A percentile compares a stretch with the other conserved stretches of the same genome.
Conservation (phyloP, 495 filamentous ascomycete genomes). For the Tuber microsphaerosporum region DNA sequence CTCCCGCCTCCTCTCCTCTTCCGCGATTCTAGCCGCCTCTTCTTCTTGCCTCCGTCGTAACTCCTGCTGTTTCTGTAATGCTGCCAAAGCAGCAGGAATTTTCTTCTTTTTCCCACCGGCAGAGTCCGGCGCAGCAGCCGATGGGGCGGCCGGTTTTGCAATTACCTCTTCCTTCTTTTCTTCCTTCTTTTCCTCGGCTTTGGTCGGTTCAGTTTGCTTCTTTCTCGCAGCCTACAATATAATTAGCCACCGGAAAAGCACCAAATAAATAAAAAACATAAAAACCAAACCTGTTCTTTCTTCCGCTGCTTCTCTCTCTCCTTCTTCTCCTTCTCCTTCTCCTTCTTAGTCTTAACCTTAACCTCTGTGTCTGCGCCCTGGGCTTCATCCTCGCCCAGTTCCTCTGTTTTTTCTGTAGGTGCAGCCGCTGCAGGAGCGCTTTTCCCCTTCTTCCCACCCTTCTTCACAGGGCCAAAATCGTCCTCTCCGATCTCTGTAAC, state of each 20-base stretch:
- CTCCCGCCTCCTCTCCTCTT: conserved; percentile 65
- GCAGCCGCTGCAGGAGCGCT: conserved; percentile 31
- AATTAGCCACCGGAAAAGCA: conserved; percentile 9
- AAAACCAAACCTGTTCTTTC: conserved; percentile 58
- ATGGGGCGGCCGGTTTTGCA: conserved; percentile 42
- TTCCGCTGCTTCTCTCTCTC: conserved; percentile 81
- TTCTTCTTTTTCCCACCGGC: conserved; percentile 77
- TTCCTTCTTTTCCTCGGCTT: conserved; percentile 78
- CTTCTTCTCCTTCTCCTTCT: conserved; percentile 82
- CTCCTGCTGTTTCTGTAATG: conserved; percentile 90
- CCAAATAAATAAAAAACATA: background rate
- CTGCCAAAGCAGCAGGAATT: conserved; percentile 67
- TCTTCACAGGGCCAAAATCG: conserved; percentile 71
- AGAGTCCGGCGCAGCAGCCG: conserved; percentile 45
- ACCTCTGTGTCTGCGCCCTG: conserved; percentile 47
- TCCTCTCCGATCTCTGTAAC: conserved; percentile 68
- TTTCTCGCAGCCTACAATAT: conserved; percentile 55
- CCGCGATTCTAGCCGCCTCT: conserved; percentile 59
- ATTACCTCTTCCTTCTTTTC: conserved; percentile 54
- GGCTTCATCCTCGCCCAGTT: conserved; percentile 46
- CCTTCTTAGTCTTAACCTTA: conserved; percentile 75
- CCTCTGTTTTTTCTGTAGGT: conserved; percentile 30
- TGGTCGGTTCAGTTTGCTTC: conserved; percentile 50
- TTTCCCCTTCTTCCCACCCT: conserved; percentile 55
- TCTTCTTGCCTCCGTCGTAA: conserved; percentile 65